Base-by-base conservation (phyloP, 352 stramenopile species). In the Thalassiosira hispida region DNA sequence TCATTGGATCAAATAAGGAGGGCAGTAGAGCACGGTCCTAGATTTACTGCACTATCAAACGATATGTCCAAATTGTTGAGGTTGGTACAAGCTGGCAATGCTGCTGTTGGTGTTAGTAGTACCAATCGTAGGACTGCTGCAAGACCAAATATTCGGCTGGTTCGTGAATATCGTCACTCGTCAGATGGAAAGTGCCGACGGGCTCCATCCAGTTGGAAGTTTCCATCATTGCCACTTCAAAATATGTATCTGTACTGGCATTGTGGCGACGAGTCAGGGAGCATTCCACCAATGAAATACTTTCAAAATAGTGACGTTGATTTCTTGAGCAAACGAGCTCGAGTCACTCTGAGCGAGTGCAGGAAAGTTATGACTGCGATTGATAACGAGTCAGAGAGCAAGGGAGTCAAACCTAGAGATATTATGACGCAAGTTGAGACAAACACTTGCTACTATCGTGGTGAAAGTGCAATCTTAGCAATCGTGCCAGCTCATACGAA, bases 231-330 rank as follows among this genome's bases (percentile, higher is more conserved):
- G 5, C 8, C 11, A 22, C 20, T 77, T 1, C 38, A 70, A 27
- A 25, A n/a, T 9, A 62, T 60, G 2, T 77, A 77, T 51, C 2
- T 60, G 5, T 69, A 70, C 14, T 77, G 68, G 57, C 56, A 77
- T 51, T 63, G 23, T 61, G 62, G 46, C 14, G 46, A 52, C 52
- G 31, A 60, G 16, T 1, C 11, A 14, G 33, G 25, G 0, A 49
- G 61, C 0, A 71, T 62, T 40, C 35, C 46, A n/a, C 46, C 44
- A 33, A 71, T 71, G 62, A 71, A 71, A 38, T 71, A 61, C 20
- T 49, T 62, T 14, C 33, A 38, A n/a, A 35, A 31, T n/a, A 31
- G 1, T 18, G 62, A 73, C 55, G 23, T 63, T 52, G 33, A 51
- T 46, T 73, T 60, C 38, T 53, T 73, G 18, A 35, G 31, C 18